Conservation (phyloP, 345 rosid species). For the Salix exigua region DNA sequence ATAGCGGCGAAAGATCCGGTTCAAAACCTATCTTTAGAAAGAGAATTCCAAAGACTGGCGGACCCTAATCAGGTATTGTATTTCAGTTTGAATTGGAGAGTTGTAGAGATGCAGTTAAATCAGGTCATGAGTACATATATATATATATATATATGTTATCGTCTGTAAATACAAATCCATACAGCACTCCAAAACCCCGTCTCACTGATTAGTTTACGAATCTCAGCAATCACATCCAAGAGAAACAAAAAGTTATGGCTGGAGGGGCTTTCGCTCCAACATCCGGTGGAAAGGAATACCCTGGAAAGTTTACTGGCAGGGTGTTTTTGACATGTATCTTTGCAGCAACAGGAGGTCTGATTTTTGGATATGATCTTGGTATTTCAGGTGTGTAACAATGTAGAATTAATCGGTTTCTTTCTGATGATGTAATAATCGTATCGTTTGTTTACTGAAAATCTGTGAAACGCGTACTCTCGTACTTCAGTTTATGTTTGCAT, state of each 20-base stretch:
- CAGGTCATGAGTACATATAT: neutral
- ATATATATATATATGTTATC: neutral
- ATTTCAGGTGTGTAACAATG: constrained; percentile 34
- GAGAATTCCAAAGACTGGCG: no score
- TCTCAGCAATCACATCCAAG: neutral
- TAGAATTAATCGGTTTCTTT: no score
- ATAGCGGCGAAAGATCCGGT: no score
- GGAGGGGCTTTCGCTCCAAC: constrained; percentile 25
- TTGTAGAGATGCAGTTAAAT: neutral
- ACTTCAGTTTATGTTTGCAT: neutral
- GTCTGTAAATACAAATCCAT: neutral
- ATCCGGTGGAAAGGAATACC: constrained; percentile 19
- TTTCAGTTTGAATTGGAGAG: neutral
- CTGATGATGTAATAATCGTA: no score
- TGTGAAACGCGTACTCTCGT: neutral
- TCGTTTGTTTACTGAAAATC: neutral
- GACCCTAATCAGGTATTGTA: no score
- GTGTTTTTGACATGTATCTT: constrained; percentile 28
- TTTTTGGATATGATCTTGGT: constrained; percentile 46
- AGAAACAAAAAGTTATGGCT: constrained; percentile 22
- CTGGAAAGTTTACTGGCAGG: constrained; percentile 24
- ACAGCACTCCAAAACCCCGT: no score
- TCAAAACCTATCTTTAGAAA: no score
- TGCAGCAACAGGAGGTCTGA: constrained; percentile 38
- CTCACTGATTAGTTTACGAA: no score